phyloP scores from a whole-genome alignment of 2,329 filamentous ascomycete genomes.

The Talaromyces sp. region DNA sequence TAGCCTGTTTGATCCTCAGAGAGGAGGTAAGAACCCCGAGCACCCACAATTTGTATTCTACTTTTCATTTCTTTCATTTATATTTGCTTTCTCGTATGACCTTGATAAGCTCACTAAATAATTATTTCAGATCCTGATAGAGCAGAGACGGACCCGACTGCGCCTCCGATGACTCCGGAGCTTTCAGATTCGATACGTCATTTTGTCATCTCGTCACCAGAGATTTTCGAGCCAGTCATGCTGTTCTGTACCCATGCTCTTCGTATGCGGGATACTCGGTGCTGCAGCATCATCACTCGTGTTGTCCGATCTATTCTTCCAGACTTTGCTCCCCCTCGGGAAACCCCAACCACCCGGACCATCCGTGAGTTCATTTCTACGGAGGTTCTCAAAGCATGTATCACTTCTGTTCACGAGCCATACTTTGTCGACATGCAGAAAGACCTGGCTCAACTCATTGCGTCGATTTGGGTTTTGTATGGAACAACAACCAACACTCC shows the following conservation, averaged over 20 bases:
- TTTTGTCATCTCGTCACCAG: conserved; percentile 77
- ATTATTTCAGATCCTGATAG: conserved; percentile 38
- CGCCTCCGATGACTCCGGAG: conserved; percentile 41
- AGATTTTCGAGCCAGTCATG: conserved; percentile 83
- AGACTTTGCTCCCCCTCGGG: conserved; percentile 64
- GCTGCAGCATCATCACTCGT: conserved; percentile 80
- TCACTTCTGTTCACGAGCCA: conserved; percentile 87
- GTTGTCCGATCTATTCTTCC: conserved; percentile 85
- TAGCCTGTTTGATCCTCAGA: conserved; percentile 77
- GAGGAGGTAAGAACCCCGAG: conserved; percentile 56
- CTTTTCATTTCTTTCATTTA: neutral
- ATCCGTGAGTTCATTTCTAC: conserved; percentile 89
- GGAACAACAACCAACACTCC: conserved; percentile 70
- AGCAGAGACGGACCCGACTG: conserved; percentile 36
- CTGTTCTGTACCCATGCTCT: conserved; percentile 91
- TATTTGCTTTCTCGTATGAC: neutral
- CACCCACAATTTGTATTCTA: neutral
- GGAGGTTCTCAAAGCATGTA: conserved; percentile 85
- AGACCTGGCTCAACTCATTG: conserved; percentile 85
- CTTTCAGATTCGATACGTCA: conserved; percentile 67
- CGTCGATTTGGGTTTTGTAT: conserved; percentile 79
- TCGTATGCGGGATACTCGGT: conserved; percentile 84
- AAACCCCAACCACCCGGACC: conserved; percentile 59
- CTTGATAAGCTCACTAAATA: neutral
- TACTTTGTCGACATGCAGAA: conserved; percentile 97